phyloP scores from a whole-genome alignment of 192 early-diverging fungal genomes.

The Coemansia sp. region DNA sequence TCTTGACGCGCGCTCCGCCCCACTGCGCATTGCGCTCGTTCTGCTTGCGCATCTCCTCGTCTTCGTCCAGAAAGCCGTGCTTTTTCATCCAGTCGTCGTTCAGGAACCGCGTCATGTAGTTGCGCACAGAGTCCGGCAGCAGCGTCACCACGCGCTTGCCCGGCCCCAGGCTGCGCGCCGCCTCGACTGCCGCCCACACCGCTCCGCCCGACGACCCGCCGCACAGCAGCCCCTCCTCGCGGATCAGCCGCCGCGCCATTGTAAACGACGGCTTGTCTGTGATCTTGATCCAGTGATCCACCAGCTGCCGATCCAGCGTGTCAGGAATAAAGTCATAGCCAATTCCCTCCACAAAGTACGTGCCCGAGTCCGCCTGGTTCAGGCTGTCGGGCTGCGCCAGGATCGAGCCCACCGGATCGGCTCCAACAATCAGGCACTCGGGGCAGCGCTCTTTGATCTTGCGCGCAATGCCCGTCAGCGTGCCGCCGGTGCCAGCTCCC shows the following conservation, averaged over 20 bases:
- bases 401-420: conserved; percentile 94
- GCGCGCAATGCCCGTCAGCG: conserved; percentile 90
- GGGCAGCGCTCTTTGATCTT: conserved; percentile 96
- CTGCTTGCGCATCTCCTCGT: conserved; percentile 56
- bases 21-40: conserved; percentile 72
- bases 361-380: conserved; percentile 63
- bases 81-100: conserved; percentile 96
- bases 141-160: conserved; percentile 93
- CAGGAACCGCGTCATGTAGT: conserved; percentile 99
- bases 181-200: conserved; percentile 82
- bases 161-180: conserved; percentile 78
- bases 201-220: conserved; percentile 96
- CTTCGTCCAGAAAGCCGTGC: conserved; percentile 84
- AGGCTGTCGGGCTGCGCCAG: conserved; percentile 84
- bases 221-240: conserved; percentile 94
- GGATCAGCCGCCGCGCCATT: conserved; percentile 93
- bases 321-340: conserved; percentile 99
- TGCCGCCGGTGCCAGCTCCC: conserved; percentile 95
- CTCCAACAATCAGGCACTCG: conserved; percentile 79
- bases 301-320: conserved; percentile 76
- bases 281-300: conserved; percentile 98
- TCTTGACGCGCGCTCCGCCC: conserved; percentile 76
- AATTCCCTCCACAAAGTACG: conserved; percentile 97
- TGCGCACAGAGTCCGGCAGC: conserved; percentile 96
- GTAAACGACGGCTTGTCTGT: conserved; percentile 94